Conservation (phyloP, 768 basidiomycete species). For the Kwoniella mangroviensis region DNA sequence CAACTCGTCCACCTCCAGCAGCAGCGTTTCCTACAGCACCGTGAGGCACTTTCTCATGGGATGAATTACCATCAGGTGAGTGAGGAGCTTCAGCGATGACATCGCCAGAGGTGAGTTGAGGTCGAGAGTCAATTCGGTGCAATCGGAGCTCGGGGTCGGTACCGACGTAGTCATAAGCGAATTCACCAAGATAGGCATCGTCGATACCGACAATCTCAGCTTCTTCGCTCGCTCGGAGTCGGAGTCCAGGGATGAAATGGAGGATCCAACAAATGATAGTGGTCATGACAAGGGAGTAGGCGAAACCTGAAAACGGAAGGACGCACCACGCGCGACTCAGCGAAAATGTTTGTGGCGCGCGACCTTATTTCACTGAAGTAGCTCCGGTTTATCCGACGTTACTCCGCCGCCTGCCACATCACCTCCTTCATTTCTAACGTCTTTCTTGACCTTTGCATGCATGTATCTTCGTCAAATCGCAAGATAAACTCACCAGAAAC, state of each 20-base stretch:
- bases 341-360: neutral
- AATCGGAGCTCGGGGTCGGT: slow-evolving; percentile 65
- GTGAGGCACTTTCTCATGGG: slow-evolving; percentile 26
- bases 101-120: slow-evolving; percentile 33
- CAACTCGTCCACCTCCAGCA: slow-evolving; percentile 49
- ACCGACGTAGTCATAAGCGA: slow-evolving; percentile 83
- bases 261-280: slow-evolving; percentile 55
- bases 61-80: slow-evolving; percentile 14
- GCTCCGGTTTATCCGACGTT: neutral
- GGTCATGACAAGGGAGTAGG: slow-evolving; percentile 53
- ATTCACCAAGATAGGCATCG: slow-evolving; percentile 80
- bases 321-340: neutral
- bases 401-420: neutral
- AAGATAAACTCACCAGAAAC: slow-evolving; percentile 34
- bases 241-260: slow-evolving; percentile 59
- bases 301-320: neutral
- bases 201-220: slow-evolving; percentile 59
- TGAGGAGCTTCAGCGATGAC: slow-evolving; percentile 29
- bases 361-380: neutral
- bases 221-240: slow-evolving; percentile 54
- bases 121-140: slow-evolving; percentile 50
- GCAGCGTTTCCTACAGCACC: slow-evolving; percentile 34
- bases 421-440: neutral
- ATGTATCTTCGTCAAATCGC: neutral
- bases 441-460: neutral